phyloP scores from a whole-genome alignment of 2,329 filamentous ascomycete genomes.

The Arthrobotrys iridis region DNA sequence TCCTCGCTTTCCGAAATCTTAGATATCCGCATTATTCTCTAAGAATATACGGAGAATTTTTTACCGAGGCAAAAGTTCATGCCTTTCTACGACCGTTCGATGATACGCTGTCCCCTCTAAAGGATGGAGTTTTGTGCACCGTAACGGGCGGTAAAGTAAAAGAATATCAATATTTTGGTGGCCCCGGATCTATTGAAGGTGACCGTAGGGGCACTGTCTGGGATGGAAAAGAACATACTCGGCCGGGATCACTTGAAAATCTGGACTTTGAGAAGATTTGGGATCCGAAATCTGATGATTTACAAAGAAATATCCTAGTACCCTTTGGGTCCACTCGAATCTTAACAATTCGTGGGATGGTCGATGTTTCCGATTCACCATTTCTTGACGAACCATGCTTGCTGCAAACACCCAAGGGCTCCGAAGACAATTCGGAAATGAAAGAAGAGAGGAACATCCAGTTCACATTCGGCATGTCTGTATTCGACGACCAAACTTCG shows the following conservation, averaged over 20 bases:
- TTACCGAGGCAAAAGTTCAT: neutral
- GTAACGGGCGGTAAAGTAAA: neutral
- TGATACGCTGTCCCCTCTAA: too few species aligned
- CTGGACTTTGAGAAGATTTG: neutral
- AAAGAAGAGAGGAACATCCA: neutral
- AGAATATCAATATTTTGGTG: neutral
- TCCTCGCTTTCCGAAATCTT: neutral
- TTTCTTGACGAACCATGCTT: slow-evolving; percentile 8
- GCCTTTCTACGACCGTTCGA: neutral
- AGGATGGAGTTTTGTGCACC: neutral
- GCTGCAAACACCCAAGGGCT: neutral
- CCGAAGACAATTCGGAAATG: neutral
- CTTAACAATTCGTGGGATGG: neutral
- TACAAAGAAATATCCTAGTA: too few species aligned
- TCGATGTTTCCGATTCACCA: neutral
- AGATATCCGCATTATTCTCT: neutral
- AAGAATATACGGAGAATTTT: neutral
- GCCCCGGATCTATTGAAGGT: too few species aligned
- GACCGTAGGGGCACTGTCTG: neutral
- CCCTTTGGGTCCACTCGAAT: neutral
- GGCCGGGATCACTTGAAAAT: neutral
- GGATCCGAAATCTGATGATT: neutral
- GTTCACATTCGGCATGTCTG: neutral
- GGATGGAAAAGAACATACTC: neutral
- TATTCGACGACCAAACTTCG: neutral